Evolutionary conservation across 345 rosid species (phyloP), one percentile per base, ranked within the genome.

Genomic region (Populus alba): DNA sequence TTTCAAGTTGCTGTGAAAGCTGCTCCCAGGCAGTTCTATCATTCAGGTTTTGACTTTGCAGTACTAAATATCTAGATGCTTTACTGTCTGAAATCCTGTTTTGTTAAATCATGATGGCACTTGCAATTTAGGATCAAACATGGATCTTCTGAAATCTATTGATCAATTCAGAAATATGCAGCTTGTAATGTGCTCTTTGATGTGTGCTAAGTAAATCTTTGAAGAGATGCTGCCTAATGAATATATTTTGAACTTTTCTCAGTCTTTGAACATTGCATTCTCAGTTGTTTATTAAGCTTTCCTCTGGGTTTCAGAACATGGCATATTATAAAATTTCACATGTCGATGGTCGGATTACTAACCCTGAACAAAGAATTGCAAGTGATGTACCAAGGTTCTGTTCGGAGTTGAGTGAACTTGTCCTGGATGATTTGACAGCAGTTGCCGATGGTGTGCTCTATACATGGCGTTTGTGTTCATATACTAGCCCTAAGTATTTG

Each of bases 261-360:
- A 9, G 38, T 33, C 35, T 22, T 72, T 76, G 53, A 13, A 51
- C 59, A 4, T 20, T 35, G 31, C 49, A 49, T 20, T 51, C 35
- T 68, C 27, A 20, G 43, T 45, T 73, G 39, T 66, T 78, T 10
- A 70, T 70, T 68, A 37, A 27, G 23, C 5, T 41, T 82, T 75
- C 10, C n/a, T 70, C 47, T 79, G 43, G 76, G 76, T 84, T 83
- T 68, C 97, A 97, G 98, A 97, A 92, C 83, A 94, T 97, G 98
- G 95, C 93, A 5, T 97, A 97, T 87, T 97, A 97, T 89, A 97
- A 97, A 81, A 85, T 97, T 82, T 92, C 98, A 75, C 98, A 97
- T 78, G 97, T 97, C 73, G 99, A 97, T 85, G 92, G 94, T 65
- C 94, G 98, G 80, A 85, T 97, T 80, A 87, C 92, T 43, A 87